phyloP scores from a whole-genome alignment of 2,329 filamentous ascomycete species.

The Pseudogymnoascus sp. region DNA sequence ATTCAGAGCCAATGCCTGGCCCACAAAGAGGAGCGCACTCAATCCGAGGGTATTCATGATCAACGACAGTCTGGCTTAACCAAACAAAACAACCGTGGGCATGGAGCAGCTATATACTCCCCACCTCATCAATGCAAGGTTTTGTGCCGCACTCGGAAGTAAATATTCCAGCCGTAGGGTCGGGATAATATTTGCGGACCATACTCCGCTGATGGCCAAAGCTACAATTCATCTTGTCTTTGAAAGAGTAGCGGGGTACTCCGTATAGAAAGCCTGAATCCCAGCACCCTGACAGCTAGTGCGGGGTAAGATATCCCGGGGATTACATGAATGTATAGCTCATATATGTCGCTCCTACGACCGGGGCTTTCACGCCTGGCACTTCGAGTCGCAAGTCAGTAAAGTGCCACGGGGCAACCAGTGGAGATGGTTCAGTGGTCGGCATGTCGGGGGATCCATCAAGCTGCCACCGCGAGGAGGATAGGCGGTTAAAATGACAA shows the following conservation, averaged over 20 bases:
- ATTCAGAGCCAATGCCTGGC: neutral
- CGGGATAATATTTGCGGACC: neutral
- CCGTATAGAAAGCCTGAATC: too few species aligned
- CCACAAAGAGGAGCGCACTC: neutral
- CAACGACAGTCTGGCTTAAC: neutral
- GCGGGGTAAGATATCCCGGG: neutral
- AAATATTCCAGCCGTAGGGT: neutral
- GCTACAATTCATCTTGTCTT: neutral
- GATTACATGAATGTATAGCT: neutral
- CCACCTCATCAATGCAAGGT: neutral
- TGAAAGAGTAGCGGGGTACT: neutral
- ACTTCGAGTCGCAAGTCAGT: neutral
- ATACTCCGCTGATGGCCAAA: neutral
- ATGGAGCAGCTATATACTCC: neutral
- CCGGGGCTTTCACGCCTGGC: neutral
- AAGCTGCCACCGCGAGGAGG: neutral
- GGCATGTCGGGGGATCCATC: neutral
- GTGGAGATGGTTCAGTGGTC: neutral
- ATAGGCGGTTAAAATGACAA: neutral
- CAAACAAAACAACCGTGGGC: neutral
- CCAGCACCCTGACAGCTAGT: neutral
- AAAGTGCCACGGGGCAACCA: neutral
- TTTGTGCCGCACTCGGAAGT: neutral
- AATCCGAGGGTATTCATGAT: constrained; percentile 1
- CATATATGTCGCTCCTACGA: neutral